These are phyloP conservation scores for Huntiella savannae DNA, from an alignment of 2,329 filamentous ascomycete genomes.

Conservation along the genomic window DNA sequence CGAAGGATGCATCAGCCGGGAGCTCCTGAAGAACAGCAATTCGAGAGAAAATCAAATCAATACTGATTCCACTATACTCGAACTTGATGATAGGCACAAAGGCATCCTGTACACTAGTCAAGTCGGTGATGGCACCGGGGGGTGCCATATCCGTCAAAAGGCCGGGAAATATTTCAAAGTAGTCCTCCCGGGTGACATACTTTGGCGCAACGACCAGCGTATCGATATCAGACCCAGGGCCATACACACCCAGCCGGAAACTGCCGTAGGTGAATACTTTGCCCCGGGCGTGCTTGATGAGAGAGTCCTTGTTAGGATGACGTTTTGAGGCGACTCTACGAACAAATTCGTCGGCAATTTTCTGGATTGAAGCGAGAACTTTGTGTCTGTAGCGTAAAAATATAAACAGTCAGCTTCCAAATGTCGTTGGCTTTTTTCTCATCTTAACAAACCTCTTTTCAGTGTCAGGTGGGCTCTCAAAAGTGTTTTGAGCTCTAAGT, in stretches of 20 bases:
- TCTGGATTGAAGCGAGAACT: conserved; percentile 59
- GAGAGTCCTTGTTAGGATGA: conserved; percentile 50
- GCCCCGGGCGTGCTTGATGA: conserved; percentile 69
- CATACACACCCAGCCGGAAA: conserved; percentile 83
- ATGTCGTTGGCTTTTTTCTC: background rate
- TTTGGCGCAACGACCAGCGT: conserved; percentile 83
- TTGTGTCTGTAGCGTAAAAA: conserved; percentile 31
- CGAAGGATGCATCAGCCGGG: conserved; percentile 45
- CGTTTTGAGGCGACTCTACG: conserved; percentile 58
- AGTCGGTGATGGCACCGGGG: conserved; percentile 60
- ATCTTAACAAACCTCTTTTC: conserved; percentile 44
- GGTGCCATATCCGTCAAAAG: conserved; percentile 60
- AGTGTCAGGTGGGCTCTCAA: conserved; percentile 67
- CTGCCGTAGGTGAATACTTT: conserved; percentile 95
- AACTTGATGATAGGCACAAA: conserved; percentile 97
- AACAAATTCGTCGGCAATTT: conserved; percentile 72
- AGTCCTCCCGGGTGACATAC: conserved; percentile 75
- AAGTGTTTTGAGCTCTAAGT: conserved; percentile 76
- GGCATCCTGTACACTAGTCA: conserved; percentile 71
- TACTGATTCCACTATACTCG: conserved; percentile 75
- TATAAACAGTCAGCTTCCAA: background rate
- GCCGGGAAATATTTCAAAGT: conserved; percentile 75
- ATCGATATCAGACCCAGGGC: conserved; percentile 93
- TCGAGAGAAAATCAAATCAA: conserved; percentile 80
- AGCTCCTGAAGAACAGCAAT: conserved; percentile 52